These are phyloP conservation scores for Camelina hispida DNA, from an alignment of 345 rosid genomes.

Conservation along the genomic window DNA sequence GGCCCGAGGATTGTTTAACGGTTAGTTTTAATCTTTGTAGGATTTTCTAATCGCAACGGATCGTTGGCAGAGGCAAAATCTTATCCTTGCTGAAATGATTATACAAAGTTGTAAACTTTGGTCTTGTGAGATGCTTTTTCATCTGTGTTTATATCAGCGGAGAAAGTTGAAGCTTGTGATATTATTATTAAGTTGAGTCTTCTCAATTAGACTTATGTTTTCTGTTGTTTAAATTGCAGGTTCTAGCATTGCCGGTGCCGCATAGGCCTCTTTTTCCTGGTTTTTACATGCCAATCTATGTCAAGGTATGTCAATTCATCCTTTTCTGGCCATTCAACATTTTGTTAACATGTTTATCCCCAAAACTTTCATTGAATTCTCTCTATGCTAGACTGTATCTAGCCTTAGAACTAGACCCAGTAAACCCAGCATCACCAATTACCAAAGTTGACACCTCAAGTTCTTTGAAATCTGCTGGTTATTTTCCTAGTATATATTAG, in stretches of 20 bases:
- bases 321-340: background rate
- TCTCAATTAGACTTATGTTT: slow-evolving; percentile 15
- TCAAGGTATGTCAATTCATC: slow-evolving; percentile 66
- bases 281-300: slow-evolving; percentile 96
- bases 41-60: slow-evolving; percentile 5
- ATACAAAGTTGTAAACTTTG: background rate
- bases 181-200: too few relatives aligned
- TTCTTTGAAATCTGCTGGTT: slow-evolving; percentile 13
- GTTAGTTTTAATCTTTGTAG: slow-evolving; percentile 45
- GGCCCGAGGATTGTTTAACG: slow-evolving; percentile 91
- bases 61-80: background rate
- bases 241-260: slow-evolving; percentile 85
- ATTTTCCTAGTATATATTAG: slow-evolving; percentile 11
- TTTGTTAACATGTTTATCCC: slow-evolving; percentile 9
- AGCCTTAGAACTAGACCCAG: slow-evolving; percentile 2
- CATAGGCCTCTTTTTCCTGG: slow-evolving; percentile 98
- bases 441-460: slow-evolving; percentile 8
- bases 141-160: too few relatives aligned
- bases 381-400: slow-evolving; percentile 9
- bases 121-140: slow-evolving; percentile 25
- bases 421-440: background rate
- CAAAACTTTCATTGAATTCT: background rate
- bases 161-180: too few relatives aligned
- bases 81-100: slow-evolving; percentile 4
- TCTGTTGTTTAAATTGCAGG: slow-evolving; percentile 58